phyloP scores from a whole-genome alignment of 2,329 filamentous ascomycete species.

The Apiospora marii region DNA sequence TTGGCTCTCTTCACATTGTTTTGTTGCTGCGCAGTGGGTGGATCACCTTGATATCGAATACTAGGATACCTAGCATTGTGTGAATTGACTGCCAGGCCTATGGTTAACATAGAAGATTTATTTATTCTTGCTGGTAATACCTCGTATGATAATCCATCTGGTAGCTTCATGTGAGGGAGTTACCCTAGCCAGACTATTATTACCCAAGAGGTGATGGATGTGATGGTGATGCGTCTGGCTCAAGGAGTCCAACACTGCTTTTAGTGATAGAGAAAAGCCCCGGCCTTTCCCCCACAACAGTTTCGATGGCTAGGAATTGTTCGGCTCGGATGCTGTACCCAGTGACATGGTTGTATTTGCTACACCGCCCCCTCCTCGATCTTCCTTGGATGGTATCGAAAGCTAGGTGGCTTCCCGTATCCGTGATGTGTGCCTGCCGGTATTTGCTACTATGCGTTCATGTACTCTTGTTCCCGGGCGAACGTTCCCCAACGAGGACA shows the following conservation, averaged over 20 bases:
- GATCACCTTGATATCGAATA: background rate
- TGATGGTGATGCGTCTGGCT: too few species aligned
- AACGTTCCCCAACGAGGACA: background rate
- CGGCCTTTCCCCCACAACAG: background rate
- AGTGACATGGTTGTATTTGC: background rate
- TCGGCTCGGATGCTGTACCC: background rate
- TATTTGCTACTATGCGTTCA: background rate
- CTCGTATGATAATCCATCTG: conserved; percentile 5
- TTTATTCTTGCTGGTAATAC: conserved; percentile 10
- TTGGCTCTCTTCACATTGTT: background rate
- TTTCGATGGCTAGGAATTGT: background rate
- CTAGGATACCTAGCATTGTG: background rate
- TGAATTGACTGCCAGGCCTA: background rate
- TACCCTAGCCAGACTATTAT: background rate
- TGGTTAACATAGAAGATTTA: conserved; percentile 18
- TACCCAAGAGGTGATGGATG: background rate
- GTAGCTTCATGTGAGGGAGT: conserved; percentile 1
- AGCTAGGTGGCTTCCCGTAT: background rate
- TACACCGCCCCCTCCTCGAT: background rate
- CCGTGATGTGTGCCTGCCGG: background rate
- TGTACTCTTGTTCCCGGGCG: background rate
- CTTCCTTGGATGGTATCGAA: background rate
- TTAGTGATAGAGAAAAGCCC: background rate
- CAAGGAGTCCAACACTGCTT: background rate
- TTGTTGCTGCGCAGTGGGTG: background rate